Evolutionary conservation across 2,329 filamentous ascomycete species (phyloP), one percentile per base, ranked within the genome.

Genomic region (Monilinia laxa): DNA sequence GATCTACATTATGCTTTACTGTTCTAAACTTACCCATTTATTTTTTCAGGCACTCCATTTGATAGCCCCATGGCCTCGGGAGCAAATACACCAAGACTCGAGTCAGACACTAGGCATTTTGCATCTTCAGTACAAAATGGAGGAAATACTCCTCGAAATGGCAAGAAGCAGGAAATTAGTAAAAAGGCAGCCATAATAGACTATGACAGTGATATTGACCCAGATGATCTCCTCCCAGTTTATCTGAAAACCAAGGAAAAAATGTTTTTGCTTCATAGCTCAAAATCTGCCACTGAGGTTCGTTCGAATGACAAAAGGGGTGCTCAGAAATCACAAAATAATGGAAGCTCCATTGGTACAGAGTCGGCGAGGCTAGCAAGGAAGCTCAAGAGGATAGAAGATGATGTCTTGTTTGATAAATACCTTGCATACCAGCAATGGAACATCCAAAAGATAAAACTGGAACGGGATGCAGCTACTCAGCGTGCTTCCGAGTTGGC

Each of bases 341-440:
- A 57, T 40, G 67, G 64, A 20, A 64, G 60, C 10, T 62, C 70
- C 10, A 70, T 65, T 55, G 66, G 73, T 55, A 64, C 70, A 20
- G 84, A 86, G 68, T 80, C 87, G 54, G 83, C 84, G 12, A 91
- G 88, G 72, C 78, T 96, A 2, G 83, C 89, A 52, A 87, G 88
- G 20, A 96, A 93, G 75, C 80, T 97, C 51, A 84, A 87, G 49
- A 85, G 85, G 68, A 91, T 97, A 53, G 90, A 95, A 73, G 89
- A 86, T 35, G 91, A 94, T 74, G 82, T 92, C 20, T 79, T 94
- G 3, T 93, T 93, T 73, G 90, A 94, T 74, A 84, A 83, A 67
- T 81, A 83, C 56, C 77, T 84, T 45, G 90, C 89, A 5, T 86
- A 91, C 66, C 80, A 85, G 68, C 80, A 84, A 72, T 93, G 90